phyloP scores from a whole-genome alignment of 495 filamentous ascomycete species.

The Amphirosellinia nigrospora region DNA sequence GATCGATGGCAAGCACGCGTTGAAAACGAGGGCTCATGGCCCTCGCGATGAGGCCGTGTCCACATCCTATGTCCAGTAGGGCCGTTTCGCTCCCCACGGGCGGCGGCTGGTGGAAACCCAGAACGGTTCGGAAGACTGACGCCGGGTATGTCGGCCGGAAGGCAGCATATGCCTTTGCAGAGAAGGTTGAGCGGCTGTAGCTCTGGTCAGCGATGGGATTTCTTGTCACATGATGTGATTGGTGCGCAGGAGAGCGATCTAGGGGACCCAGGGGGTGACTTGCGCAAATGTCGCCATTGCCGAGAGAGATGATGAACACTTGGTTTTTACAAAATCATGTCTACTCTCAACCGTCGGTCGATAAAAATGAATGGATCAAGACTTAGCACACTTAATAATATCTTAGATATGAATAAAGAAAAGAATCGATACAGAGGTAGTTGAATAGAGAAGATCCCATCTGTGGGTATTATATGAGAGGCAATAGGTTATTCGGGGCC shows the following conservation, averaged over 20 bases:
- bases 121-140: slow-evolving; percentile 58
- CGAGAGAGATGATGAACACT: background rate
- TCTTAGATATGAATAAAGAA: background rate
- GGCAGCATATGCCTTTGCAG: slow-evolving; percentile 61
- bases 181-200: slow-evolving; percentile 52
- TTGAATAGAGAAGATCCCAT: too few species aligned
- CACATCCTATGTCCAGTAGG: slow-evolving; percentile 66
- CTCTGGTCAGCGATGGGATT: slow-evolving; percentile 43
- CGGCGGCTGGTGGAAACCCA: slow-evolving; percentile 56
- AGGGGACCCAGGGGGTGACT: slow-evolving; percentile 35
- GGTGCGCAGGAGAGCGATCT: slow-evolving; percentile 7
- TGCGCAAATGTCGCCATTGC: slow-evolving; percentile 58
- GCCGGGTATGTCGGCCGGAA: slow-evolving; percentile 69
- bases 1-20: slow-evolving; percentile 60
- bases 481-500: background rate
- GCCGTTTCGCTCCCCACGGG: slow-evolving; percentile 38
- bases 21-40: slow-evolving; percentile 58
- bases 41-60: slow-evolving; percentile 64
- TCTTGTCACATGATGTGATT: slow-evolving; percentile 20
- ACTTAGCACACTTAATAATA: background rate
- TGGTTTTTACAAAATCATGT: background rate
- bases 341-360: background rate
- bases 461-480: too few species aligned
- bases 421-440: background rate
- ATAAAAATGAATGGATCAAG: background rate